These are phyloP conservation scores for Ganoderma meredithae DNA, from an alignment of 1,284 basidiomycete species.

Conservation along the genomic window DNA sequence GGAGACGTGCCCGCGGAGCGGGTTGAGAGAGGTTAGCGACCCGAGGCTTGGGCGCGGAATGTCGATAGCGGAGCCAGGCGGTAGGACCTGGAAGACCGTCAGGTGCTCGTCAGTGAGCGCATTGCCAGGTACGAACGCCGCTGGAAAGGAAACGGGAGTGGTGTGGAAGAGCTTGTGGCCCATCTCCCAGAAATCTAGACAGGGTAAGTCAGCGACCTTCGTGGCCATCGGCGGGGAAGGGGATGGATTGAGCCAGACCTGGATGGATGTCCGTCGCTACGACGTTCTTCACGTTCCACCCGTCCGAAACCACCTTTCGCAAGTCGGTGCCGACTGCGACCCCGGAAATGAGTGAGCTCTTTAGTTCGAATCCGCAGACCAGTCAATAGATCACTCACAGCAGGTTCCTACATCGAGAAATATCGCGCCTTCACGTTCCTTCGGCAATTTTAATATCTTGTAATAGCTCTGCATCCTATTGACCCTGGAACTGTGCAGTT, in stretches of 20 bases:
- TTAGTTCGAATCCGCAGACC: no score
- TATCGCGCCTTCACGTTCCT: conserved; percentile 49
- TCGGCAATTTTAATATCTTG: conserved; percentile 47
- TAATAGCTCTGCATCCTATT: conserved; percentile 50
- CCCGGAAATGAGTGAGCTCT: background rate
- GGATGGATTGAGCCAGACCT: conserved; percentile 26
- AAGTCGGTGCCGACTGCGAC: conserved; percentile 50
- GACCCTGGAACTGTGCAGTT: conserved; percentile 38
- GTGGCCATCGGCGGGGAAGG: no score
- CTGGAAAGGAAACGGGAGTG: conserved; percentile 50
- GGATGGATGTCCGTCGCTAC: conserved; percentile 45
- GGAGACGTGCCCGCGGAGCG: conserved; percentile 47
- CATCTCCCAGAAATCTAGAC: conserved; percentile 39
- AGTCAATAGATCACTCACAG: conserved; percentile 48
- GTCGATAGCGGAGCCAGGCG: conserved; percentile 24
- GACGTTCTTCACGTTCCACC: conserved; percentile 42
- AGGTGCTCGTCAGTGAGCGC: conserved; percentile 45
- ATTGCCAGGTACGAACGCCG: conserved; percentile 37
- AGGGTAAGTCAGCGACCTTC: no score
- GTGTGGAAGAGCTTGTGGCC: conserved; percentile 42
- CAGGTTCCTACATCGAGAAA: conserved; percentile 55
- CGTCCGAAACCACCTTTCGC: conserved; percentile 50
- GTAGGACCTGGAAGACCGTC: conserved; percentile 29
- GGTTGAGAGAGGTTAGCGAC: conserved; percentile 45
- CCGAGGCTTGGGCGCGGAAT: conserved; percentile 41